Percentiles rank a stretch among this genome's conserved stretches.
Conservation (phyloP, 2,329 filamentous ascomycete genomes). For the Stachybotrys elegans region DNA sequence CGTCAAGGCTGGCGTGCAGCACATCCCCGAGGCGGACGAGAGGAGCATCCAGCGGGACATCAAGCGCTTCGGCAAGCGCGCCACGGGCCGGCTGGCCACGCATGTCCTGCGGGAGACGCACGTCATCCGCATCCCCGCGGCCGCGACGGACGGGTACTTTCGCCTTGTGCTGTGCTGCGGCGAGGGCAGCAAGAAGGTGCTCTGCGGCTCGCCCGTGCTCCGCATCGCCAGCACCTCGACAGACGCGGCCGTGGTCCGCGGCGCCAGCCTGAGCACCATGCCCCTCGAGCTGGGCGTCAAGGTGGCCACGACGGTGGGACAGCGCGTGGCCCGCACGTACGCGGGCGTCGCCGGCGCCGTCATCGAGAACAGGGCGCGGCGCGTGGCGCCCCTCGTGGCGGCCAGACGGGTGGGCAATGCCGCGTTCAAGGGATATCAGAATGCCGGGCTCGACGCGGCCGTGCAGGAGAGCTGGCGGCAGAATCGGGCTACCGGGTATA, state of each 20-base stretch:
- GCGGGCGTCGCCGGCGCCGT: conserved; percentile 29
- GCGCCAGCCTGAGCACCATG: conserved; percentile 59
- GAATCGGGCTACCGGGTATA: conserved; percentile 30
- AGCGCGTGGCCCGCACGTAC: conserved; percentile 38
- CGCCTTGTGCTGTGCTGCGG: conserved; percentile 58
- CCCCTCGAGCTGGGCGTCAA: conserved; percentile 62
- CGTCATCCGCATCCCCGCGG: conserved; percentile 58
- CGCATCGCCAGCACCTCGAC: conserved; percentile 62
- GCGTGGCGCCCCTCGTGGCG: conserved; percentile 23
- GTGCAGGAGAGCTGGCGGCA: conserved; percentile 30
- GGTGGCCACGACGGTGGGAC: conserved; percentile 45
- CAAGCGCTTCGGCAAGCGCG: conserved; percentile 55
- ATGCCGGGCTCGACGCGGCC: conserved; percentile 16
- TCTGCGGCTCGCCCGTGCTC: conserved; percentile 64
- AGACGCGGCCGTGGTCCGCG: conserved; percentile 56
- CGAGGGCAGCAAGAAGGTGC: conserved; percentile 39
- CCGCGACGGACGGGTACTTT: conserved; percentile 63
- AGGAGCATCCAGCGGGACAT: conserved; percentile 65
- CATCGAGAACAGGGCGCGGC: conserved; percentile 35
- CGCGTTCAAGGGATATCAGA: conserved; percentile 30
- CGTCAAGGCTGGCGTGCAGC: conserved; percentile 36
- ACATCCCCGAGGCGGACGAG: conserved; percentile 53
- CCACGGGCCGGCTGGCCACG: conserved; percentile 34
- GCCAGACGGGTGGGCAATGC: conserved; percentile 35
- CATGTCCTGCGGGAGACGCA: conserved; percentile 58